Percentiles rank a stretch among this genome's conserved stretches.
Conservation (phyloP, 2,329 filamentous ascomycete genomes). For the Cryphonectria carpinicola region DNA sequence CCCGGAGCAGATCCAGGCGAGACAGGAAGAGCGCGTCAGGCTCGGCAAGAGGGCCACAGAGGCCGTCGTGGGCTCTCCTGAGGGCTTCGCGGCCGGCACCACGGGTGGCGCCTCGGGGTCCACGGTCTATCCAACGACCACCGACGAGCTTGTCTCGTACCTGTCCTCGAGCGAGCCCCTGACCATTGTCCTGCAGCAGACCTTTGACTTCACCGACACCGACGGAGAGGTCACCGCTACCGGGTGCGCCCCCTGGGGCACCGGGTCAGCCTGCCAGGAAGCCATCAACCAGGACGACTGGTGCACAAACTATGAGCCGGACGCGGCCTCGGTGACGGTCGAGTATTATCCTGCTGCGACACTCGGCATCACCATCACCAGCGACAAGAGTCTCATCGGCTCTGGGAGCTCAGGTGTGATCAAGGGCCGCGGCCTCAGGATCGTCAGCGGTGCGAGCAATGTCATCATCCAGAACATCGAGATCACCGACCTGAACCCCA, state of each 20-base stretch:
- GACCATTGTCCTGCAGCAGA: constrained; percentile 59
- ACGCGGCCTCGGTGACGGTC: constrained; percentile 50
- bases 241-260: constrained; percentile 64
- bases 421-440: constrained; percentile 59
- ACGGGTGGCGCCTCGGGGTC: constrained; percentile 63
- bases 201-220: constrained; percentile 58
- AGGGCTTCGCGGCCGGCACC: constrained; percentile 53
- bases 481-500: constrained; percentile 58
- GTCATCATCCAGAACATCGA: constrained; percentile 65
- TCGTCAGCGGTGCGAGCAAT: constrained; percentile 53
- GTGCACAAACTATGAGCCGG: constrained; percentile 62
- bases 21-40: constrained; percentile 13
- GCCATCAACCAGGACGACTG: constrained; percentile 64
- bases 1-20: constrained; percentile 6
- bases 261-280: constrained; percentile 57
- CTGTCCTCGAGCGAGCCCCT: not conserved
- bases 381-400: constrained; percentile 62
- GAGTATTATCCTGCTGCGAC: constrained; percentile 56
- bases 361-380: constrained; percentile 55
- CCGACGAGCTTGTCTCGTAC: constrained; percentile 55
- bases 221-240: constrained; percentile 56
- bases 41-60: constrained; percentile 25
- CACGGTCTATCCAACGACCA: constrained; percentile 57
- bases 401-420: constrained; percentile 57
- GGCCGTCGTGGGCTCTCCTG: constrained; percentile 41